phyloP scores from a whole-genome alignment of 1,284 basidiomycete genomes.

The Pyrrhoderma noxium region DNA sequence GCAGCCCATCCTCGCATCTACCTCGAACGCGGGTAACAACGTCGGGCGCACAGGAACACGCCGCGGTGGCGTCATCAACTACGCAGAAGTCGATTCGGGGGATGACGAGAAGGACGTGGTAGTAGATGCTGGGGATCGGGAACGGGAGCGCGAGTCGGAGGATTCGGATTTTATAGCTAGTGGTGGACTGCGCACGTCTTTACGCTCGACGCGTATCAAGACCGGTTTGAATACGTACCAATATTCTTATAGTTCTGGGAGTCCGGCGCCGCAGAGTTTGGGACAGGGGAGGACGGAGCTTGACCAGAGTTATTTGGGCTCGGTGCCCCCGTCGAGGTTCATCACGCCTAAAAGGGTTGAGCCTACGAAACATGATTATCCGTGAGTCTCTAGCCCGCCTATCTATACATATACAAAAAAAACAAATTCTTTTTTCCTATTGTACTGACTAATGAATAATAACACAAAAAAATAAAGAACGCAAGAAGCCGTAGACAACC shows the following conservation, averaged over 20 bases:
- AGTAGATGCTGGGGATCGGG: constrained; percentile 67
- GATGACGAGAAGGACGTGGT: constrained; percentile 50
- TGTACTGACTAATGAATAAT: constrained; percentile 2
- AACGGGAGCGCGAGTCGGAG: constrained; percentile 57
- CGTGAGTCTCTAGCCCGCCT: constrained; percentile 43
- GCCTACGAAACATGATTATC: constrained; percentile 60
- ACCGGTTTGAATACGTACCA: constrained; percentile 34
- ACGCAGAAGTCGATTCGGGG: constrained; percentile 79
- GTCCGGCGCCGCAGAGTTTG: constrained; percentile 21
- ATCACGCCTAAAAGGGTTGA: constrained; percentile 56
- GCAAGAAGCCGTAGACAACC: constrained; percentile 54
- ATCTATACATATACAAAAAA: too few relatives aligned
- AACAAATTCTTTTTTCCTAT: background rate
- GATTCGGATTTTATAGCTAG: constrained; percentile 59
- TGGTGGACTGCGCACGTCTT: constrained; percentile 40
- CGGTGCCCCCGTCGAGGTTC: constrained; percentile 75
- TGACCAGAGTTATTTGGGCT: constrained; percentile 85
- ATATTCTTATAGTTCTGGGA: constrained; percentile 20
- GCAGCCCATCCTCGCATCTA: constrained; percentile 70
- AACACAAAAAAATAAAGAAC: too few relatives aligned
- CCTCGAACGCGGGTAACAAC: constrained; percentile 30
- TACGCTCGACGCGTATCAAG: constrained; percentile 32
- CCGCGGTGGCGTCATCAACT: constrained; percentile 71
- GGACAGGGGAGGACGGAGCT: constrained; percentile 40
- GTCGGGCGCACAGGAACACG: constrained; percentile 43